A percentile compares a stretch with the other conserved stretches of the same genome.
phyloP scores from a whole-genome alignment of 495 filamentous ascomycete genomes.

The Aspergillus asperescens region DNA sequence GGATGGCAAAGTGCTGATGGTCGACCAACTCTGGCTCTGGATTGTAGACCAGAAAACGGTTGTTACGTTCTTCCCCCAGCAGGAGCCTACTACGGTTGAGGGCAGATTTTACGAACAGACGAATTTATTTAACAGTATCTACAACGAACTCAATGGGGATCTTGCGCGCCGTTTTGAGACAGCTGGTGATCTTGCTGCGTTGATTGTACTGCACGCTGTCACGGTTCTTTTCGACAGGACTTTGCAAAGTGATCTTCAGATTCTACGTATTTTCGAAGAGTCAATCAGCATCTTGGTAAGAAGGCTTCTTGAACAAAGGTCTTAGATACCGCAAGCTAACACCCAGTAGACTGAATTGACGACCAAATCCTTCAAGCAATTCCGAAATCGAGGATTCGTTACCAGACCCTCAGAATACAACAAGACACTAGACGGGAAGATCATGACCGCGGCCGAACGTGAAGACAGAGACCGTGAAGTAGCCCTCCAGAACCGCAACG shows the following conservation, averaged over 20 bases:
- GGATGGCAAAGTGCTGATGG: conserved; percentile 61
- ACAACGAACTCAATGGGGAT: conserved; percentile 65
- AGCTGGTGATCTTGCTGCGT: conserved; percentile 55
- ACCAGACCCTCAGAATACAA: conserved; percentile 47
- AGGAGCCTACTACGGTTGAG: conserved; percentile 41
- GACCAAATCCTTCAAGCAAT: conserved; percentile 58
- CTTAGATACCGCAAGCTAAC: conserved; percentile 7
- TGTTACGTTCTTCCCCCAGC: conserved; percentile 54
- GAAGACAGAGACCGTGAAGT: conserved; percentile 49
- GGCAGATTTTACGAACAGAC: conserved; percentile 56
- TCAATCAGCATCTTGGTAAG: conserved; percentile 58
- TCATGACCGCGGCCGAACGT: conserved; percentile 34
- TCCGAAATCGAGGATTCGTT: conserved; percentile 47
- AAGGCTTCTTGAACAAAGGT: neutral
- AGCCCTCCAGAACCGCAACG: conserved; percentile 54
- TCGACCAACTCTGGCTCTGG: conserved; percentile 68
- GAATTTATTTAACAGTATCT: conserved; percentile 59
- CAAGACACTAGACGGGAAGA: conserved; percentile 40
- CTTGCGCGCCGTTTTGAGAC: conserved; percentile 60
- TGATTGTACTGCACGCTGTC: conserved; percentile 57
- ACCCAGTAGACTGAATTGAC: conserved; percentile 51
- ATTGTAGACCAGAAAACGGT: conserved; percentile 56
- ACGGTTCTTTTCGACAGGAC: conserved; percentile 57
- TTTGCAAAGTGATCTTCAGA: conserved; percentile 55
- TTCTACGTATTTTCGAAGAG: conserved; percentile 64